These are phyloP conservation scores for Pulveroboletus ravenelii DNA, from an alignment of 768 basidiomycete genomes.

Conservation along the genomic window DNA sequence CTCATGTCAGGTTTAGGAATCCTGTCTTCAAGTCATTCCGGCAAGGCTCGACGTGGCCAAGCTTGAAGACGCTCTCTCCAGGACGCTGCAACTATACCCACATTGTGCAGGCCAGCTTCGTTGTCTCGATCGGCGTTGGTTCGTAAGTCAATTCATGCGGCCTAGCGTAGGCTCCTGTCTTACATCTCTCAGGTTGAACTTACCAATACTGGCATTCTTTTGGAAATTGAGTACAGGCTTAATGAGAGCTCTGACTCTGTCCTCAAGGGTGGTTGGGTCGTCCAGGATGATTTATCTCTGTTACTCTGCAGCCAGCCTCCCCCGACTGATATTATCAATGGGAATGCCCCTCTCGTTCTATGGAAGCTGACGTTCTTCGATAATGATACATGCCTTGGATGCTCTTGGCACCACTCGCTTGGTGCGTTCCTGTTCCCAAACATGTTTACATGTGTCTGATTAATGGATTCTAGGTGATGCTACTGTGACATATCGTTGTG, in stretches of 20 bases:
- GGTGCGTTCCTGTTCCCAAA: slow-evolving; percentile 11
- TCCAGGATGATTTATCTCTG: slow-evolving; percentile 11
- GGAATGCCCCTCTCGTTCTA: slow-evolving; percentile 10
- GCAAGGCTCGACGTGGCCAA: slow-evolving; percentile 1
- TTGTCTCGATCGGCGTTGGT: slow-evolving; percentile 4
- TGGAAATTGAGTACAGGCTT: slow-evolving; percentile 6
- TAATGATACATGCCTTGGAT: slow-evolving; percentile 20
- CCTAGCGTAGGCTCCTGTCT: neutral
- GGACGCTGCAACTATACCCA: slow-evolving; percentile 12
- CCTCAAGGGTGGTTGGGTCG: slow-evolving; percentile 11
- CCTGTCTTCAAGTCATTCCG: slow-evolving; percentile 7
- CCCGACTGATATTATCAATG: slow-evolving; percentile 1
- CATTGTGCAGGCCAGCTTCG: slow-evolving; percentile 12
- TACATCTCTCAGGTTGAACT: slow-evolving; percentile 10
- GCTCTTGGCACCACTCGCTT: slow-evolving; percentile 29
- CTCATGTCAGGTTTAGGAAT: neutral
- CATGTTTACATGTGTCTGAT: neutral
- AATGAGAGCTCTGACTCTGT: neutral
- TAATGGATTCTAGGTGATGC: slow-evolving; percentile 22
- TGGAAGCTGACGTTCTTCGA: slow-evolving; percentile 21
- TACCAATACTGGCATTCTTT: slow-evolving; percentile 7
- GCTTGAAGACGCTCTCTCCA: slow-evolving; percentile 11
- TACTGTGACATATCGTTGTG: slow-evolving; percentile 16
- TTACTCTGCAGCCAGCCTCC: slow-evolving; percentile 5
- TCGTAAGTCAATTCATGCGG: neutral